phyloP scores from a whole-genome alignment of 164 flowering plant genomes.

The Saururus chinensis region DNA sequence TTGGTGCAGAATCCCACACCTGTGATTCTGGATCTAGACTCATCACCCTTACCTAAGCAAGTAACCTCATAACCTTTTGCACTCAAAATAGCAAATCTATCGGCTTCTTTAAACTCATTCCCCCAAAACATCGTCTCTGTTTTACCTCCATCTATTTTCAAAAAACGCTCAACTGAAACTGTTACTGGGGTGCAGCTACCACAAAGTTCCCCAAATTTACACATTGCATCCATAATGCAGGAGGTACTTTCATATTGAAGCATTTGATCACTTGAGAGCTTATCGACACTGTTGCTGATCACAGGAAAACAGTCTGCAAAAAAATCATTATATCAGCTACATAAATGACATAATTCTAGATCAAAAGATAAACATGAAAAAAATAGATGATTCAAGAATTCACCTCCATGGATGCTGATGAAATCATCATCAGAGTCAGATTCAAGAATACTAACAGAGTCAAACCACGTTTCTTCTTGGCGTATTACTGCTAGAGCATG shows the following conservation, averaged over 20 bases:
- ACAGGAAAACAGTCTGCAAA: slow-evolving; percentile 39
- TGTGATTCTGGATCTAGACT: slow-evolving; percentile 1
- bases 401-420: slow-evolving; percentile 88
- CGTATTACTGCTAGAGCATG: slow-evolving; percentile 33
- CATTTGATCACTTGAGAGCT: slow-evolving; percentile 46
- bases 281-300: slow-evolving; percentile 25
- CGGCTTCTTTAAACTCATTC: slow-evolving; percentile 27
- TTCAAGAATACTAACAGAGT: slow-evolving; percentile 76
- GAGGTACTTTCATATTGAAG: slow-evolving; percentile 76
- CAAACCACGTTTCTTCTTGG: slow-evolving; percentile 88
- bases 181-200: slow-evolving; percentile 25
- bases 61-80: slow-evolving; percentile 38
- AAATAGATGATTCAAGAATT: neutral
- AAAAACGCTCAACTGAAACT: slow-evolving; percentile 20
- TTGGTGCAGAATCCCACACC: slow-evolving; percentile 17
- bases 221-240: slow-evolving; percentile 37
- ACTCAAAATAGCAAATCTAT: slow-evolving; percentile 17
- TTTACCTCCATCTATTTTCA: slow-evolving; percentile 60
- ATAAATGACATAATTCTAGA: neutral
- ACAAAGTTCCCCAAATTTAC: slow-evolving; percentile 52
- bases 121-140: slow-evolving; percentile 15
- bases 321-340: neutral
- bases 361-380: neutral
- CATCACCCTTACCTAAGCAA: slow-evolving; percentile 40
- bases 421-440: slow-evolving; percentile 96